Conservation (phyloP, 2,329 filamentous ascomycete genomes). For the Monosporascus sp. region DNA sequence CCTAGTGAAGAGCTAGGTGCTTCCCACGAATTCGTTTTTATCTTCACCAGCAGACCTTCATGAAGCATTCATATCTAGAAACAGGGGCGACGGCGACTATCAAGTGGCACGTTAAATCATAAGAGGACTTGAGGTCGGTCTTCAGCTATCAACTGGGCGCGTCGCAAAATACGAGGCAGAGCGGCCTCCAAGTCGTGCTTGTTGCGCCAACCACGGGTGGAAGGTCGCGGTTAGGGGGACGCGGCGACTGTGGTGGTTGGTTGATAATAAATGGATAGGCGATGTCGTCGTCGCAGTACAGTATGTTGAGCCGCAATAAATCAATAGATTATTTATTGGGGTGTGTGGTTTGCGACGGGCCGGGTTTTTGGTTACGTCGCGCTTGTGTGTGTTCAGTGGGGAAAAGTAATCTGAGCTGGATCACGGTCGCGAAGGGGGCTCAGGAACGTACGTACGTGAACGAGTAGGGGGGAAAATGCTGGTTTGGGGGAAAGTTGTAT, state of each 20-base stretch:
- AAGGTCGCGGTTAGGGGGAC: background rate
- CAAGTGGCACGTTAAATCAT: constrained; percentile 5
- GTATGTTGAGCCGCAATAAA: background rate
- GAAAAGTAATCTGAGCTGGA: background rate
- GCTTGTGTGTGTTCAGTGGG: background rate
- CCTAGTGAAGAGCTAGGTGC: constrained; percentile 10
- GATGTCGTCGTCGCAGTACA: background rate
- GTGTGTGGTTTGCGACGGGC: background rate
- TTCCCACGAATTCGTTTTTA: constrained; percentile 11
- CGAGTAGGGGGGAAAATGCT: constrained; percentile 1
- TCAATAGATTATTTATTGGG: background rate
- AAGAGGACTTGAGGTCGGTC: background rate
- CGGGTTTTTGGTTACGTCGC: background rate
- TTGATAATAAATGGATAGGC: background rate
- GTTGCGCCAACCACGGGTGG: background rate
- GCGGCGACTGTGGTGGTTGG: background rate
- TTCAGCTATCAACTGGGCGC: background rate
- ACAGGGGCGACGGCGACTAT: constrained; percentile 9
- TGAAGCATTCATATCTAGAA: constrained; percentile 23
- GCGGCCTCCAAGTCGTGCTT: background rate
- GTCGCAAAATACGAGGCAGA: background rate
- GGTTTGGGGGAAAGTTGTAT: background rate
- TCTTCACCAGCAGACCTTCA: constrained; percentile 5
- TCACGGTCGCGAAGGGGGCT: background rate
- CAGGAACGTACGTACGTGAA: constrained; percentile 1